Evolutionary conservation across 768 basidiomycete genomes (phyloP).

Genomic region (Amanita brunnescens): DNA sequence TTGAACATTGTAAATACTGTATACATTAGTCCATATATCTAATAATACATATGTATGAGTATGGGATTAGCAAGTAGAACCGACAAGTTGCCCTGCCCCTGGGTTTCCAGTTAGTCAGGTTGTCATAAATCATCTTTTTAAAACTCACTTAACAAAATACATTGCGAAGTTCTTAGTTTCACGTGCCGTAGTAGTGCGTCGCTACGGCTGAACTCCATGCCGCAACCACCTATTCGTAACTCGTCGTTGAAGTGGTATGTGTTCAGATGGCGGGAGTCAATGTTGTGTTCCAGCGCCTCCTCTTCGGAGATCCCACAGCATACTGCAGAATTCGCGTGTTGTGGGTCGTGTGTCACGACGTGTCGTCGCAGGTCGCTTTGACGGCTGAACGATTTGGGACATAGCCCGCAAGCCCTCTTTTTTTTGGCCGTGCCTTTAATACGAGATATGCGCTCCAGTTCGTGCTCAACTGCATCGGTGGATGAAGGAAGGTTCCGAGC

Average conservation of each 20-base stretch:
- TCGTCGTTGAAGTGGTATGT: slow-evolving; percentile 16
- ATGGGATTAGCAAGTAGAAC: neutral
- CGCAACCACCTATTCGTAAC: slow-evolving; percentile 36
- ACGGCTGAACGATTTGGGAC: neutral
- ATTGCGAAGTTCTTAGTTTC: neutral
- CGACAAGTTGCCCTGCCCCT: neutral
- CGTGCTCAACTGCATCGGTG: neutral
- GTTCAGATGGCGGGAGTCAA: neutral
- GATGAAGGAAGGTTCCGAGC: neutral
- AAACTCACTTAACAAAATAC: slow-evolving; percentile 1
- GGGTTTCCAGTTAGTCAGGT: neutral
- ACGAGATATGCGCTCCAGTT: neutral
- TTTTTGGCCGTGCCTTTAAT: neutral
- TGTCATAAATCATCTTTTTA: neutral
- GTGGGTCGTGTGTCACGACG: neutral
- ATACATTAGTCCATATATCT: neutral
- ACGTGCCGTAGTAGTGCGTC: slow-evolving; percentile 38
- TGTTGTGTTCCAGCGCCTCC: slow-evolving; percentile 10
- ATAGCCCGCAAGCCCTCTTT: neutral
- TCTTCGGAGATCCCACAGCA: slow-evolving; percentile 3
- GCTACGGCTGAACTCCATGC: slow-evolving; percentile 31
- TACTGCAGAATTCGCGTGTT: neutral
- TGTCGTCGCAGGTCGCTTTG: slow-evolving; percentile 1
- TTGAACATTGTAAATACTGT: neutral
- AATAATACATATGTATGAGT: neutral